phyloP scores from a whole-genome alignment of 371 early-diverging fungal species.

The Chytridiales sp. region DNA sequence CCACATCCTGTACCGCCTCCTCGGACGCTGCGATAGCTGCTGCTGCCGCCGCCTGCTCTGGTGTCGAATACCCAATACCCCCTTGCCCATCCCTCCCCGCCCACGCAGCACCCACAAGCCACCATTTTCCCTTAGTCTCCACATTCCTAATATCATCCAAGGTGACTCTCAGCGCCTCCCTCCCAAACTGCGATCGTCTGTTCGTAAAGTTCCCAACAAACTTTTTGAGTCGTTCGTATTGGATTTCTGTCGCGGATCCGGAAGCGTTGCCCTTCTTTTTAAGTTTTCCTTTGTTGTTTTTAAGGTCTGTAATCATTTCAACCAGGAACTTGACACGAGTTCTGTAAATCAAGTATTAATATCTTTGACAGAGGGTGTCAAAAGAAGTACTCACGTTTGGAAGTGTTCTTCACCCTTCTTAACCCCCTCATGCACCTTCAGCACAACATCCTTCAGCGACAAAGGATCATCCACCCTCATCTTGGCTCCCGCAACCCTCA shows the following conservation, averaged over 20 bases:
- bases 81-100: conserved; percentile 32
- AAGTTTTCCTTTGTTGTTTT: conserved; percentile 86
- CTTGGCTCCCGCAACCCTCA: conserved; percentile 84
- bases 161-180: conserved; percentile 79
- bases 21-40: neutral
- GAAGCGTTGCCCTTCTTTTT: conserved; percentile 35
- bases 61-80: conserved; percentile 5
- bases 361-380: neutral
- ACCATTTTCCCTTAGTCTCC: conserved; percentile 73
- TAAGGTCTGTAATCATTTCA: conserved; percentile 85
- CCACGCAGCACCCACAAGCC: conserved; percentile 57
- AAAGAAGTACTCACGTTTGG: conserved; percentile 20
- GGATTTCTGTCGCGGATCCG: conserved; percentile 30
- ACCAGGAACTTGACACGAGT: conserved; percentile 89
- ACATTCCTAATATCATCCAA: conserved; percentile 84
- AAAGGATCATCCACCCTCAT: conserved; percentile 89
- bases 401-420: conserved; percentile 49
- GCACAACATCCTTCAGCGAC: conserved; percentile 82
- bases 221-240: conserved; percentile 71
- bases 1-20: conserved; percentile 7
- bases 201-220: conserved; percentile 69
- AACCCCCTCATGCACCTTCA: conserved; percentile 66
- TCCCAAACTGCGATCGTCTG: conserved; percentile 53
- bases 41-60: neutral
- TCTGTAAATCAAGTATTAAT: conserved; percentile 29